phyloP scores from a whole-genome alignment of 2,329 filamentous ascomycete genomes.

The Rutstroemia sp. region DNA sequence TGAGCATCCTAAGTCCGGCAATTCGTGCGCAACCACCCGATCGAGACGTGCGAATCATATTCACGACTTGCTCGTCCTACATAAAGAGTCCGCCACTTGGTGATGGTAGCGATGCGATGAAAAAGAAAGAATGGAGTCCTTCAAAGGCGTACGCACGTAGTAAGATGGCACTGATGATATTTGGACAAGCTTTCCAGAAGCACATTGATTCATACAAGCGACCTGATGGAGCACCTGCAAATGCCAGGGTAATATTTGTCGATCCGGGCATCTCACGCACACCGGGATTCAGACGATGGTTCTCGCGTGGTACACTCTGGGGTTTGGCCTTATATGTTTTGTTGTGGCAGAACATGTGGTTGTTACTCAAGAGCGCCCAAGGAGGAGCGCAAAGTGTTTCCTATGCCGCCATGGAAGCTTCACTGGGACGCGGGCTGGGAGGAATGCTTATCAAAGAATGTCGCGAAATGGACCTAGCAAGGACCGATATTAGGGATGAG shows the following conservation, averaged over 20 bases:
- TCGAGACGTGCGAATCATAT: constrained; percentile 81
- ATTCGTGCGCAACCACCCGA: constrained; percentile 88
- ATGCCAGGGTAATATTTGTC: constrained; percentile 74
- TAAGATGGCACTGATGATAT: constrained; percentile 78
- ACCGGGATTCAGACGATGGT: constrained; percentile 78
- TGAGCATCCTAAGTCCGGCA: constrained; percentile 85
- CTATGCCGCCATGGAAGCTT: constrained; percentile 75
- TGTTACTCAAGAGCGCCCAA: constrained; percentile 76
- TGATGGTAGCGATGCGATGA: constrained; percentile 37
- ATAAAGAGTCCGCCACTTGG: constrained; percentile 65
- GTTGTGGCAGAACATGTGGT: constrained; percentile 75
- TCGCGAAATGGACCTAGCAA: constrained; percentile 61
- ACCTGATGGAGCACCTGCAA: constrained; percentile 76
- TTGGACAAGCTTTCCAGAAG: constrained; percentile 86
- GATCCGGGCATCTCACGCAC: constrained; percentile 83
- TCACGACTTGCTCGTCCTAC: constrained; percentile 84
- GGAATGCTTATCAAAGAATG: constrained; percentile 85
- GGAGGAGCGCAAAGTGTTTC: constrained; percentile 84
- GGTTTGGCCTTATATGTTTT: constrained; percentile 71
- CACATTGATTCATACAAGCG: constrained; percentile 79
- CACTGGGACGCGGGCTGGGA: constrained; percentile 55
- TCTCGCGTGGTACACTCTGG: constrained; percentile 76
- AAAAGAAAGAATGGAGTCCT: constrained; percentile 46
- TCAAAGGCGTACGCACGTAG: constrained; percentile 54
- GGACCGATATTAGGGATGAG: constrained; percentile 71